Evolutionary conservation across 805 yeast species (phyloP), one percentile per base, ranked within the genome.

Genomic region (Sungouiozyma ichnusensis): DNA sequence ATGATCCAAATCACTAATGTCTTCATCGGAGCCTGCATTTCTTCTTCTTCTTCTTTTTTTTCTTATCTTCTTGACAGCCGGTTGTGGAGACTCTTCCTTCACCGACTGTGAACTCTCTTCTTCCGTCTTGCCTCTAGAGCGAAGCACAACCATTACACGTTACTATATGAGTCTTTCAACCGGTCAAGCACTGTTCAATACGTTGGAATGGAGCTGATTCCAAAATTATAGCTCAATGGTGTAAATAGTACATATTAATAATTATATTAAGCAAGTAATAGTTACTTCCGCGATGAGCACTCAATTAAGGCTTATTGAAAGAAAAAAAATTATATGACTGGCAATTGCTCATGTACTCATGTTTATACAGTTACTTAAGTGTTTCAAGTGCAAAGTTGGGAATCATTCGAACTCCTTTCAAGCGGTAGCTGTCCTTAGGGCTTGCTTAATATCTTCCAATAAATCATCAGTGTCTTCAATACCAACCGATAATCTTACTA

Each of bases 401-500:
- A n/a, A n/a, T n/a, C n/a, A n/a, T n/a, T n/a, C n/a, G n/a, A 34
- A 18, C 13, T 11, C 19, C 20, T 15, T 15, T 27, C 37, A 35
- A 17, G 47, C 19, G 29, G 52, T 42, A 33, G 70, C 69, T 35
- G 49, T 50, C 27, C 65, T 66, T 53, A 85, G 69, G 40, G 94
- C 95, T 58, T 77, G 78, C 59, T 73, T 66, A 51, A 85, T 66
- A 55, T 85, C 95, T 6, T 66, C 71, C 46, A 85, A 67, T 61
- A 85, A 70, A 57, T 85, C 95, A 24, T 78, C 85, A 44, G 73
- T 68, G 54, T 83, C 94, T 68, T 85, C 95, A 47, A 85, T 81
- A 65, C 95, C 95, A 39, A 85, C 87, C 49, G 86, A 77, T 42
- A 85, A 70, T 69, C 95, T 78, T 53, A 85, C 71, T 64, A 85